Evolutionary conservation across 495 filamentous ascomycete species (phyloP).

Genomic region (Umbilicaria muhlenbergii): DNA sequence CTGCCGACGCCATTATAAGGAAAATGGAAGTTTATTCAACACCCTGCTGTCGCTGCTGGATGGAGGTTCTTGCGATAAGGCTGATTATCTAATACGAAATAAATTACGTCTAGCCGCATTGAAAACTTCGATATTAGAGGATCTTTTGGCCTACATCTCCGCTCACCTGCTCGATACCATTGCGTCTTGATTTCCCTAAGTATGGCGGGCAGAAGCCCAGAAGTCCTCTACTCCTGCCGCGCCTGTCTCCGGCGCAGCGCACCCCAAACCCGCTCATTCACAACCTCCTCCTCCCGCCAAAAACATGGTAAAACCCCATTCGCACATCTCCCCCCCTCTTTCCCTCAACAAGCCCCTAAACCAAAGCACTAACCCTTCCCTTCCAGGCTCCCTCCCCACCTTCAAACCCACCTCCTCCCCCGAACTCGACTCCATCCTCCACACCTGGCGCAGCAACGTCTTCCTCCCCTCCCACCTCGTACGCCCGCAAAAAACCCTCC

Average conservation of each 20-base stretch:
- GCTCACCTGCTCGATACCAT: no score
- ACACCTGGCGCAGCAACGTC: conserved; percentile 12
- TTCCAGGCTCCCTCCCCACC: conserved; percentile 6
- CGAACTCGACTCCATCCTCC: conserved; percentile 10
- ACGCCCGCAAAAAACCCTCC: conserved; percentile 4
- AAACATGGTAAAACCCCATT: conserved; percentile 6
- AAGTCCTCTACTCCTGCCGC: conserved; percentile 4
- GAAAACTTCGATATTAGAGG: no score
- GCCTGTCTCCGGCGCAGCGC: conserved; percentile 9
- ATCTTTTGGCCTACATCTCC: no score
- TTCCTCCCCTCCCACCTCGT: conserved; percentile 14
- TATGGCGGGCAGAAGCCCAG: no score
- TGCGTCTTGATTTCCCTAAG: no score
- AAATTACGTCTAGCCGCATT: no score
- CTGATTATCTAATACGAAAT: no score
- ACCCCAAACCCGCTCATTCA: conserved; percentile 8
- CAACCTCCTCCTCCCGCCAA: conserved; percentile 4
- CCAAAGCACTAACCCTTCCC: background rate
- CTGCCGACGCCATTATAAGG: conserved; percentile 39
- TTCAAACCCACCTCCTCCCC: conserved; percentile 10
- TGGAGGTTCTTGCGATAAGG: no score
- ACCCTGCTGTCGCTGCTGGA: no score
- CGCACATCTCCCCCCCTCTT: background rate
- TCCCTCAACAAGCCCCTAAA: background rate
- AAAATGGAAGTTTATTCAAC: background rate